phyloP scores from a whole-genome alignment of 2,329 filamentous ascomycete genomes.

The Volutella citrinella region DNA sequence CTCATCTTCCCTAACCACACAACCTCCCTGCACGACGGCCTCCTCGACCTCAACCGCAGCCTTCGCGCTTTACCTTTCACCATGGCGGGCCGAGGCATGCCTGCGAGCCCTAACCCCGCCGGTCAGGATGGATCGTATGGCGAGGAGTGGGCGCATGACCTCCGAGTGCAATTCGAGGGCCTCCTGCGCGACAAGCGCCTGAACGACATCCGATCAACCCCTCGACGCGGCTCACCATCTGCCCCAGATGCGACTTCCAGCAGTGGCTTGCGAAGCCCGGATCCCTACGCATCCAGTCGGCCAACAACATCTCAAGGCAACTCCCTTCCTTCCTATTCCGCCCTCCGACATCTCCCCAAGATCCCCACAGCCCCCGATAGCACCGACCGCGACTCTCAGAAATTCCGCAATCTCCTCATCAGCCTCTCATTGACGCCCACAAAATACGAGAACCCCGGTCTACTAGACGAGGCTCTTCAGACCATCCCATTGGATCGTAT shows the following conservation, averaged over 20 bases:
- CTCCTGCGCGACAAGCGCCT: constrained; percentile 82
- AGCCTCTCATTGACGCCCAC: constrained; percentile 84
- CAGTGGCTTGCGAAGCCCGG: constrained; percentile 41
- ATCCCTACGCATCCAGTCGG: constrained; percentile 38
- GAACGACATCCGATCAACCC: constrained; percentile 62
- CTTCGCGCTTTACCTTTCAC: too few relatives aligned
- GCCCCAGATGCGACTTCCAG: constrained; percentile 49
- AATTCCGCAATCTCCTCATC: constrained; percentile 78
- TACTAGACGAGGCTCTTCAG: constrained; percentile 87
- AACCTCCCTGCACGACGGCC: too few relatives aligned
- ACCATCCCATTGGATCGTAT: constrained; percentile 86
- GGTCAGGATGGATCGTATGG: constrained; percentile 47
- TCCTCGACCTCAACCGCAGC: too few relatives aligned
- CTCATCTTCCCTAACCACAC: too few relatives aligned
- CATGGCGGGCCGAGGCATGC: constrained; percentile 39
- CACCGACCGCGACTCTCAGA: constrained; percentile 63
- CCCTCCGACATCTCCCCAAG: constrained; percentile 48
- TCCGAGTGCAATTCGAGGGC: constrained; percentile 83
- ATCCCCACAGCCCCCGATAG: constrained; percentile 69
- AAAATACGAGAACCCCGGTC: constrained; percentile 93
- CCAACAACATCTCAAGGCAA: constrained; percentile 46
- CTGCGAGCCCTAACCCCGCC: constrained; percentile 28
- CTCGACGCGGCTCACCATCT: constrained; percentile 59
- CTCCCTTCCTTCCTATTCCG: constrained; percentile 46
- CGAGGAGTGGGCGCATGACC: constrained; percentile 73